phyloP scores from a whole-genome alignment of 192 early-diverging fungal genomes.

The Linnemannia schmuckeri region DNA sequence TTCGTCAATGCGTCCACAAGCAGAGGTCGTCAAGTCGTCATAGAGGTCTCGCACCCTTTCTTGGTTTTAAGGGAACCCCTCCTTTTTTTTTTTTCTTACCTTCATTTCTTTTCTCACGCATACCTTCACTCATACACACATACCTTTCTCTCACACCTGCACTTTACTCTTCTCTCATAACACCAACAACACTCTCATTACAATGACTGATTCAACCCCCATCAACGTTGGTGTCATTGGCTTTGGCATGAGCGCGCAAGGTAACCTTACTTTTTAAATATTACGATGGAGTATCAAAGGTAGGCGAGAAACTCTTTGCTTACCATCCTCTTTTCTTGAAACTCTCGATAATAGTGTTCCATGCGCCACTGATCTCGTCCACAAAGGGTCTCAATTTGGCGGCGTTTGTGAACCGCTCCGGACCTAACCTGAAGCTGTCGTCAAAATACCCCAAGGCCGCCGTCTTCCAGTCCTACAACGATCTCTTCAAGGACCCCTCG shows the following conservation, averaged over 20 bases:
- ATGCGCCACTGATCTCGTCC: slow-evolving; percentile 72
- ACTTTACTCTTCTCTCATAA: background rate
- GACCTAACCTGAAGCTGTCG: slow-evolving; percentile 52
- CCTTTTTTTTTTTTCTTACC: background rate
- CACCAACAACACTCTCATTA: background rate
- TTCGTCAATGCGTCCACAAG: background rate
- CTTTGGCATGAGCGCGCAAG: slow-evolving; percentile 71
- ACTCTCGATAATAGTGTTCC: slow-evolving; percentile 61
- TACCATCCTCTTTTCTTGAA: background rate
- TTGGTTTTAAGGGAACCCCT: background rate
- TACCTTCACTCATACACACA: background rate
- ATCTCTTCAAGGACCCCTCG: slow-evolving; percentile 64
- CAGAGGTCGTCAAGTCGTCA: background rate
- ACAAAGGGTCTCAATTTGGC: slow-evolving; percentile 64
- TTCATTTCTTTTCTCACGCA: background rate
- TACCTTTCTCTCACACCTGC: background rate
- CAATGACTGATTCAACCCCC: slow-evolving; percentile 11
- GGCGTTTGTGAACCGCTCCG: slow-evolving; percentile 70
- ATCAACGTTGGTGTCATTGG: slow-evolving; percentile 79
- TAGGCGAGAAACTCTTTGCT: background rate
- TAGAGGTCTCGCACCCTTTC: background rate
- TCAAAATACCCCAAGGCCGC: slow-evolving; percentile 64
- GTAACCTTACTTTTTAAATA: background rate
- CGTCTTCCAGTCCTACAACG: slow-evolving; percentile 62
- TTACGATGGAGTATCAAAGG: background rate